Conservation (phyloP, 148 eudicot species). For the Pouteria glomerata region DNA sequence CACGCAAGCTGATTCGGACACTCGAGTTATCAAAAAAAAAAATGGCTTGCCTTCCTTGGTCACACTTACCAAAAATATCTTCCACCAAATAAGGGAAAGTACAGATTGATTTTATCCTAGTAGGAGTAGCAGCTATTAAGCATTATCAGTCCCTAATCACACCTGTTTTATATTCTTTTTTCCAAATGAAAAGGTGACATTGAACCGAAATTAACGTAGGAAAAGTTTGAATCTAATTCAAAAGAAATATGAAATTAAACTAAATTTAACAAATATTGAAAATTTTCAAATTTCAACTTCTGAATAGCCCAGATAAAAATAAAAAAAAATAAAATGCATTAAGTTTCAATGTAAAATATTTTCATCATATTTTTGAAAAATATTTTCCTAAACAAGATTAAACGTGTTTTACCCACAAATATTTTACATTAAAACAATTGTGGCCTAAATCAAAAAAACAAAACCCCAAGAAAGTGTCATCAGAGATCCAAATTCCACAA, state of each 20-base stretch:
- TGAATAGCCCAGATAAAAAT: background rate
- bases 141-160: too few species aligned
- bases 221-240: background rate
- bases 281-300: background rate
- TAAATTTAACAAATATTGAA: background rate
- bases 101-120: background rate
- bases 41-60: background rate
- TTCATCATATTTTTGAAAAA: too few species aligned
- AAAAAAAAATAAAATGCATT: too few species aligned
- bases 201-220: background rate
- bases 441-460: background rate
- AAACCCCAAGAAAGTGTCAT: background rate
- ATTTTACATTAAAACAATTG: too few species aligned
- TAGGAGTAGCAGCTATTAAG: background rate
- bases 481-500: conserved; percentile 19
- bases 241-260: background rate
- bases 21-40: too few species aligned
- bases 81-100: background rate
- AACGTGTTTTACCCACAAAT: too few species aligned
- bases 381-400: too few species aligned
- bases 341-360: too few species aligned
- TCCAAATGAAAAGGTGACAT: background rate
- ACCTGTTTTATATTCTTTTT: background rate
- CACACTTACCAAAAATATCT: too few species aligned
- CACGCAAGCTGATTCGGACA: too few species aligned